Evolutionary conservation across 208 protist species (phyloP).

Genomic region (Herpetomonas samuelpessoai): DNA sequence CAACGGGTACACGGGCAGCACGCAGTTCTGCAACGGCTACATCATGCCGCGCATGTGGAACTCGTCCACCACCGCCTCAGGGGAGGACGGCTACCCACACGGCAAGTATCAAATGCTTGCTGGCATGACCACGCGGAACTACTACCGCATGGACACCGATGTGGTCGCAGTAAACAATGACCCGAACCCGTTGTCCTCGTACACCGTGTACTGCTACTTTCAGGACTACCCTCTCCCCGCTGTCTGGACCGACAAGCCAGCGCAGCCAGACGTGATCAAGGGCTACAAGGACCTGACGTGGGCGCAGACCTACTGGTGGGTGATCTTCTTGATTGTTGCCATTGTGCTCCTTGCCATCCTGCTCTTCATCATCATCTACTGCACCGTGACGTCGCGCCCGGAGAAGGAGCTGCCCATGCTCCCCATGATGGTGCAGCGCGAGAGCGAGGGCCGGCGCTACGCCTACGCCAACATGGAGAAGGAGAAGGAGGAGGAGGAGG

Average conservation of each 20-base stretch:
- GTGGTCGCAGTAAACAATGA: conserved; percentile 16
- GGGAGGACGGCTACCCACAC: conserved; percentile 19
- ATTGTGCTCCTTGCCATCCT: conserved; percentile 26
- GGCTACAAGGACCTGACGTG: conserved; percentile 55
- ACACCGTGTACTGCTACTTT: conserved; percentile 31
- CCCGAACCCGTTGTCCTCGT: conserved; percentile 18
- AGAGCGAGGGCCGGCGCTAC: conserved; percentile 30
- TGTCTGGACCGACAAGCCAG: conserved; percentile 8
- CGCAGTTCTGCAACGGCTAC: not conserved
- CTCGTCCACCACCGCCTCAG: conserved; percentile 1
- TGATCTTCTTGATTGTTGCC: conserved; percentile 34
- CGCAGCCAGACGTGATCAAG: conserved; percentile 34
- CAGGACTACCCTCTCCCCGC: conserved; percentile 22
- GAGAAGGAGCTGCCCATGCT: conserved; percentile 19
- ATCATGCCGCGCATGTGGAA: conserved; percentile 16
- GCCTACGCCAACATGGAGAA: conserved; percentile 20
- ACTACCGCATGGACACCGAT: conserved; percentile 21
- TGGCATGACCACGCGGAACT: not conserved
- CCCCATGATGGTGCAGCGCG: conserved; percentile 45
- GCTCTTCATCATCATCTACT: conserved; percentile 42
- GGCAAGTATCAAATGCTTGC: conserved; percentile 32
- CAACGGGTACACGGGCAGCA: not conserved
- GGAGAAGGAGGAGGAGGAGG: conserved; percentile 14
- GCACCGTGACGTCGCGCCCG: conserved; percentile 23
- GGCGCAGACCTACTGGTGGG: conserved; percentile 53